phyloP scores from a whole-genome alignment of 2,329 filamentous ascomycete genomes.

The Pyricularia sp. region DNA sequence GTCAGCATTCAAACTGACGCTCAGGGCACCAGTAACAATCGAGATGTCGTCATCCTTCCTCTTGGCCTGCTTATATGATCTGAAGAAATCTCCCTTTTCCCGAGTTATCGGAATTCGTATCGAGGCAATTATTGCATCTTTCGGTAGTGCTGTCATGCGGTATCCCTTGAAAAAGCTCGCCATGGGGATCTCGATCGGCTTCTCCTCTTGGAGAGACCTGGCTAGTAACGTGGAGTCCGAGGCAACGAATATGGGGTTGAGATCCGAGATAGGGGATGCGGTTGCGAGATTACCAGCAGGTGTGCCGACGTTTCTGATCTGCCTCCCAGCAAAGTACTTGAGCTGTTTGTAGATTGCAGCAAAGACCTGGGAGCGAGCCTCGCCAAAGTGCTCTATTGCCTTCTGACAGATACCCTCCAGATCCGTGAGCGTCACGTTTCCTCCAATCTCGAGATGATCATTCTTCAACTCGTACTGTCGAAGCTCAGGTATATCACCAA shows the following conservation, averaged over 20 bases:
- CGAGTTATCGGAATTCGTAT: constrained; percentile 75
- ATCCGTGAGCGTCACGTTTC: constrained; percentile 87
- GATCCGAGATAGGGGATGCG: constrained; percentile 89
- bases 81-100: constrained; percentile 71
- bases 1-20: constrained; percentile 57
- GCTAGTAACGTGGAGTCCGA: constrained; percentile 75
- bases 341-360: constrained; percentile 89
- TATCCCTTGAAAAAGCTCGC: constrained; percentile 88
- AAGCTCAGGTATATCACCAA: constrained; percentile 87
- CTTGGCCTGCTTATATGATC: constrained; percentile 93
- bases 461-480: constrained; percentile 72
- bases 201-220: constrained; percentile 52
- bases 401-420: constrained; percentile 76
- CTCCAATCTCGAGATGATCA: constrained; percentile 81
- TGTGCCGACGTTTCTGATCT: constrained; percentile 96
- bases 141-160: constrained; percentile 68
- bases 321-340: constrained; percentile 86
- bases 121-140: constrained; percentile 75
- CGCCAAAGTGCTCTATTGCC: constrained; percentile 71
- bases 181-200: constrained; percentile 80
- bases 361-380: constrained; percentile 66
- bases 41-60: constrained; percentile 97
- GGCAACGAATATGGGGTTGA: constrained; percentile 90
- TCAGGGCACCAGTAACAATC: constrained; percentile 83
- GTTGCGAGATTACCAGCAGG: constrained; percentile 91